Evolutionary conservation across 441 rosid genomes (phyloP).

Genomic region (Gossypium aridum): DNA sequence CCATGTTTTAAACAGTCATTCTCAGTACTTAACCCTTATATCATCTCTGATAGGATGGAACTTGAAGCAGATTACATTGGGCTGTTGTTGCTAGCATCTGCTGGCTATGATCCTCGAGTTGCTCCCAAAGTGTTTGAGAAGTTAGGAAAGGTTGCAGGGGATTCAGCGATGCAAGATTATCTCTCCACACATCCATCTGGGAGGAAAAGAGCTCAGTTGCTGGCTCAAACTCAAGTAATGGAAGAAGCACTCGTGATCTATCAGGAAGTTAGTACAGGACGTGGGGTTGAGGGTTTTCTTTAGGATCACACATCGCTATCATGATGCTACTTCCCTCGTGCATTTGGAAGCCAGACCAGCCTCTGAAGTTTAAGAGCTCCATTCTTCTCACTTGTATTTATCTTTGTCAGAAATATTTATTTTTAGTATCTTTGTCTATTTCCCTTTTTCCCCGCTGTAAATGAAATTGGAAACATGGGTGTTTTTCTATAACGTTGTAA

Average conservation of each 20-base stretch:
- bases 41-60: slow-evolving; percentile 48
- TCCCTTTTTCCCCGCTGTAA: not conserved
- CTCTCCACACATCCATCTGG: slow-evolving; percentile 94
- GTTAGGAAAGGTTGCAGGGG: slow-evolving; percentile 58
- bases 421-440: not conserved
- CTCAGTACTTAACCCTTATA: not conserved
- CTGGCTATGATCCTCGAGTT: slow-evolving; percentile 84
- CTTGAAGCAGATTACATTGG: slow-evolving; percentile 79
- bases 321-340: not conserved
- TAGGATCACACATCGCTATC: slow-evolving; percentile 17
- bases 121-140: slow-evolving; percentile 81
- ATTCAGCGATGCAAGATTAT: slow-evolving; percentile 41
- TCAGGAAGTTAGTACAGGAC: slow-evolving; percentile 54
- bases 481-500: not conserved
- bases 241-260: slow-evolving; percentile 75
- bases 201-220: slow-evolving; percentile 63
- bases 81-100: slow-evolving; percentile 67
- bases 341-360: not conserved
- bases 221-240: slow-evolving; percentile 80
- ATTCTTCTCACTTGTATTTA: not conserved
- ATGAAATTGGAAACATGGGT: not conserved
- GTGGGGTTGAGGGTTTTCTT: slow-evolving; percentile 75
- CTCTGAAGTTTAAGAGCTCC: not conserved
- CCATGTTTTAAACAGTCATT: not conserved
- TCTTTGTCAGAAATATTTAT: not conserved